Conservation (phyloP, 345 rosid species). For the Pistacia integerrima region DNA sequence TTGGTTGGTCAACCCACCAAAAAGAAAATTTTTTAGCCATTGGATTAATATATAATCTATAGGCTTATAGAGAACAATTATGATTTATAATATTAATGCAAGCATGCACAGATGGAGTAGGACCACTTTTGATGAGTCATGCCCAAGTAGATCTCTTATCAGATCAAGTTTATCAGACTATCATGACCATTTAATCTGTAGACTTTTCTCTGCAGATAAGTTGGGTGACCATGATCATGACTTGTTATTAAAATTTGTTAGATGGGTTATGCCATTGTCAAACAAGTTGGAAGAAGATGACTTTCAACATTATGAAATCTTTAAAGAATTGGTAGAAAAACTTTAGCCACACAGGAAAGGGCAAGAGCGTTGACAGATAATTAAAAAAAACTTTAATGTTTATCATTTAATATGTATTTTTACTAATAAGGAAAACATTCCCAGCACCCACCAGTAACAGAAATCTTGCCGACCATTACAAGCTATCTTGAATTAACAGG, state of each 20-base stretch:
- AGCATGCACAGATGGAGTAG: slow-evolving; percentile 11
- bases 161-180: not conserved
- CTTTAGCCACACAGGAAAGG: slow-evolving; percentile 15
- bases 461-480: slow-evolving; percentile 11
- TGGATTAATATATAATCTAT: not conserved
- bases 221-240: not conserved
- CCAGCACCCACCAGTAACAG: not conserved
- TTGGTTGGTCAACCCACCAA: slow-evolving; percentile 6
- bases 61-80: slow-evolving; percentile 5
- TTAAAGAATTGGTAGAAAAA: not conserved
- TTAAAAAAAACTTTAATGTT: not conserved
- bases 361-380: slow-evolving; percentile 9
- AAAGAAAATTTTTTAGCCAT: not conserved
- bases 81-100: slow-evolving; percentile 15
- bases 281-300: not conserved
- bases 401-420: not conserved
- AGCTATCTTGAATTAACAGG: not conserved
- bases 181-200: not conserved
- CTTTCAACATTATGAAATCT: not conserved
- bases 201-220: slow-evolving; percentile 4
- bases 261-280: not conserved
- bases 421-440: slow-evolving; percentile 1
- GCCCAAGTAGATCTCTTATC: not conserved
- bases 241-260: not conserved
- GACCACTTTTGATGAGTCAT: slow-evolving; percentile 3